Evolutionary conservation across 2,329 filamentous ascomycete genomes (phyloP).

Genomic region (Gaeumannomyces tritici): DNA sequence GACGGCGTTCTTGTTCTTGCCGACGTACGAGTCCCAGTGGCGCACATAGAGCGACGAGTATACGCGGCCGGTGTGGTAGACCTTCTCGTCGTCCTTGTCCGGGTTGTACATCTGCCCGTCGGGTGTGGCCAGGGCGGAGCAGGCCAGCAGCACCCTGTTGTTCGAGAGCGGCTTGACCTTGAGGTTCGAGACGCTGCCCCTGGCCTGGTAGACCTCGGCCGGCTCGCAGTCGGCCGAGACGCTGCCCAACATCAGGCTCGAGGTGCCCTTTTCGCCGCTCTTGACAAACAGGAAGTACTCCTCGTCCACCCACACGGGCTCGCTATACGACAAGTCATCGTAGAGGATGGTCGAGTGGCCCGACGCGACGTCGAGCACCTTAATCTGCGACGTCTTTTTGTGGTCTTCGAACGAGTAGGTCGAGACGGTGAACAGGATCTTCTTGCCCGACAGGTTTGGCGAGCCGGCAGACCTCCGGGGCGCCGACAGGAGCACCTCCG

Average conservation of each 20-base stretch:
- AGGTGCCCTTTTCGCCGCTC: conserved; percentile 34
- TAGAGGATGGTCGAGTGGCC: conserved; percentile 58
- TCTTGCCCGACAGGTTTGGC: conserved; percentile 58
- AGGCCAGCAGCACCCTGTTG: conserved; percentile 40
- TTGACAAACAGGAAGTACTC: conserved; percentile 50
- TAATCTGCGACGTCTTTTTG: conserved; percentile 55
- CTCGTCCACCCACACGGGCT: conserved; percentile 69
- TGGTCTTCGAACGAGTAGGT: conserved; percentile 76
- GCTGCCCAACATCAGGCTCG: conserved; percentile 33
- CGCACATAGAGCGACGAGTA: conserved; percentile 70
- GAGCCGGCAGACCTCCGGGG: conserved; percentile 61
- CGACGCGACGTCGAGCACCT: conserved; percentile 58
- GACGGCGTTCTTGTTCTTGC: conserved; percentile 59
- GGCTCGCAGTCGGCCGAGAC: conserved; percentile 26
- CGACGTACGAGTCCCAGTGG: conserved; percentile 74
- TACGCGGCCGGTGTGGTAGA: conserved; percentile 53
- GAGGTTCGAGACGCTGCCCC: conserved; percentile 46
- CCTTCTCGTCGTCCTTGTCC: conserved; percentile 38
- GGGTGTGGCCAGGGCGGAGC: conserved; percentile 56
- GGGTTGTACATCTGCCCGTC: conserved; percentile 62
- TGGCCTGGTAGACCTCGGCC: conserved; percentile 37
- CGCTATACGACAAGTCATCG: conserved; percentile 53
- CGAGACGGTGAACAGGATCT: conserved; percentile 58
- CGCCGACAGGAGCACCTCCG: conserved; percentile 66
- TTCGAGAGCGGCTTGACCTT: conserved; percentile 43